phyloP scores from a whole-genome alignment of 2,329 filamentous ascomycete genomes.

The Talaromyces sp. region DNA sequence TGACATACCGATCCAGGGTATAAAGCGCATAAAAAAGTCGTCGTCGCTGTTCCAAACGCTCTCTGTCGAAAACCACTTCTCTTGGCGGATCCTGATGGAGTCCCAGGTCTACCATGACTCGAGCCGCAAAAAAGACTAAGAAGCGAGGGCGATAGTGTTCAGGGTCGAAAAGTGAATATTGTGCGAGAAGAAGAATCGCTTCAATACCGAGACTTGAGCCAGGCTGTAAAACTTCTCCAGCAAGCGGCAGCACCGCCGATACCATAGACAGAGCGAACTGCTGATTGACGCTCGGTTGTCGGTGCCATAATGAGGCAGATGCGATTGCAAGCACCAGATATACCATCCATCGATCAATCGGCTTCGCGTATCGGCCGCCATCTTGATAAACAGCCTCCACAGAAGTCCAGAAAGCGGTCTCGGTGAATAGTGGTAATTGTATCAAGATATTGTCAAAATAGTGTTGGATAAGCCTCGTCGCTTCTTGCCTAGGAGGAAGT shows the following conservation, averaged over 20 bases:
- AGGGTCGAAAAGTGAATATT: conserved; percentile 87
- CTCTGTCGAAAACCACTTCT: conserved; percentile 61
- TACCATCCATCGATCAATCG: conserved; percentile 75
- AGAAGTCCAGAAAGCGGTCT: conserved; percentile 69
- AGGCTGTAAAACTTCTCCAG: conserved; percentile 77
- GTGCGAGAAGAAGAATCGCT: conserved; percentile 75
- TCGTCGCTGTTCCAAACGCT: conserved; percentile 69
- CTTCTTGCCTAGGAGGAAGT: conserved; percentile 67
- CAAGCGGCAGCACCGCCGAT: conserved; percentile 65
- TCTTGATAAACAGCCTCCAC: conserved; percentile 77
- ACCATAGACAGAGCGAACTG: conserved; percentile 57
- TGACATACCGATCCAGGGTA: conserved; percentile 69
- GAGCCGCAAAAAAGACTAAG: conserved; percentile 80
- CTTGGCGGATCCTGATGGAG: conserved; percentile 85
- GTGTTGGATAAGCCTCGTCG: conserved; percentile 67
- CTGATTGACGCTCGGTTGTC: conserved; percentile 59
- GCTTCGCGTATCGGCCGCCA: conserved; percentile 56
- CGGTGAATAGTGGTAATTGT: conserved; percentile 75
- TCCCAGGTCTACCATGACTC: conserved; percentile 82
- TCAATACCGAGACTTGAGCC: conserved; percentile 83
- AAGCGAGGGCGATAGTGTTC: conserved; percentile 93
- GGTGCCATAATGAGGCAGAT: conserved; percentile 66
- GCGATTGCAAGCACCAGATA: conserved; percentile 86
- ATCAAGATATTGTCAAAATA: conserved; percentile 79
- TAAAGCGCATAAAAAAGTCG: conserved; percentile 89